Conservation (phyloP, 495 filamentous ascomycete genomes). For the Astrothelium subdiscretum region DNA sequence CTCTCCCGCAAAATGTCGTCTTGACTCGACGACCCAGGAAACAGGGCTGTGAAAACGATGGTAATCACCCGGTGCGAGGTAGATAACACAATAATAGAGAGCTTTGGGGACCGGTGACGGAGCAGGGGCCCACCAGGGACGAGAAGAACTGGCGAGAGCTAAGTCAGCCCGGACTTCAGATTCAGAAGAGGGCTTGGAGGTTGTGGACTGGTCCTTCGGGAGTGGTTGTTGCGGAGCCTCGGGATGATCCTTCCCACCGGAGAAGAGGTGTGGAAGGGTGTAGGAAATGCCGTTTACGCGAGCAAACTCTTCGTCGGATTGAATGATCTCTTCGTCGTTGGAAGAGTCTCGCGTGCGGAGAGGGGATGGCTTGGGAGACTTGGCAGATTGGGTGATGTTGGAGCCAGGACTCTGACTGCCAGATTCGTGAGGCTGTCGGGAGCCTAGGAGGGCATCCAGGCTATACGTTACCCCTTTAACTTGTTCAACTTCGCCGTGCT, state of each 20-base stretch:
- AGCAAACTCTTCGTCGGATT: slow-evolving; percentile 81
- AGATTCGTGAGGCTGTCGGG: slow-evolving; percentile 34
- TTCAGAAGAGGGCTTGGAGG: slow-evolving; percentile 55
- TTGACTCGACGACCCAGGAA: slow-evolving; percentile 83
- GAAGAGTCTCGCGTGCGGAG: slow-evolving; percentile 12
- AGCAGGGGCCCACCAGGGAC: slow-evolving; percentile 62
- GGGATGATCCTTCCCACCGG: slow-evolving; percentile 38
- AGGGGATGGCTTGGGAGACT: slow-evolving; percentile 22
- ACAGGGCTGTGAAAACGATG: slow-evolving; percentile 94
- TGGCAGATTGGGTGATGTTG: slow-evolving; percentile 12
- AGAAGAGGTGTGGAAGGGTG: slow-evolving; percentile 79
- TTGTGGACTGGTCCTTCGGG: slow-evolving; percentile 47
- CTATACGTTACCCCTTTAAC: slow-evolving; percentile 98
- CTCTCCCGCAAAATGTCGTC: slow-evolving; percentile 93
- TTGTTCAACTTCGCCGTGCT: slow-evolving; percentile 91
- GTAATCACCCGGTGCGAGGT: slow-evolving; percentile 97
- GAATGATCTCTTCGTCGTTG: slow-evolving; percentile 55
- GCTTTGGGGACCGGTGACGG: slow-evolving; percentile 38
- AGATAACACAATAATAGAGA: slow-evolving; percentile 93
- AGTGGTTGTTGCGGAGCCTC: slow-evolving; percentile 19
- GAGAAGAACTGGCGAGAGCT: slow-evolving; percentile 50
- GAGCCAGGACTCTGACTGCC: slow-evolving; percentile 6
- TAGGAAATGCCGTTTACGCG: slow-evolving; percentile 95
- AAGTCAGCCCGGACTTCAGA: slow-evolving; percentile 75
- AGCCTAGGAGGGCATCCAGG: slow-evolving; percentile 80